These are phyloP conservation scores for Myrica gale DNA, from an alignment of 306 rosid genomes.

Conservation along the genomic window DNA sequence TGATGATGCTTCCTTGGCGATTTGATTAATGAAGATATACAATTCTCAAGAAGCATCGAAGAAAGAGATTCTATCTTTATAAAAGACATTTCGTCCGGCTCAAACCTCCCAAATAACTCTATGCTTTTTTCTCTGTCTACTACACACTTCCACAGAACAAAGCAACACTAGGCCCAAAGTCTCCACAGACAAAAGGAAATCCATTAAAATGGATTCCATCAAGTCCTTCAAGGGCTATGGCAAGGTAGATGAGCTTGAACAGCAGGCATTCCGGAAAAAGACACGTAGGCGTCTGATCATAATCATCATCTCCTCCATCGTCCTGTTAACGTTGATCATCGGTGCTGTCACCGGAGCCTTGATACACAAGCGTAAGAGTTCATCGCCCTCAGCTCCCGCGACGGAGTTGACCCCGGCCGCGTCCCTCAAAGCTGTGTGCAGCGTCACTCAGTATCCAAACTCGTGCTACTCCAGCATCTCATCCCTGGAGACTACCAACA, in stretches of 20 bases:
- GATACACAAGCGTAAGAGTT: constrained; percentile 45
- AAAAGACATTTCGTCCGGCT: background rate
- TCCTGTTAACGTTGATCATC: constrained; percentile 43
- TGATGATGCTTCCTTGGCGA: background rate
- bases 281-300: constrained; percentile 59
- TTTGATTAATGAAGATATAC: background rate
- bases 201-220: constrained; percentile 51
- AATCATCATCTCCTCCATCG: constrained; percentile 38
- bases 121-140: background rate
- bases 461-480: constrained; percentile 69
- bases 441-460: constrained; percentile 62
- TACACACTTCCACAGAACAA: background rate
- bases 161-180: background rate
- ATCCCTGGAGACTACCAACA: constrained; percentile 45
- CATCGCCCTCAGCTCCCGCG: constrained; percentile 37
- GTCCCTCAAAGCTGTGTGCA: constrained; percentile 64
- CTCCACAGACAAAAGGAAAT: background rate
- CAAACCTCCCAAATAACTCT: background rate
- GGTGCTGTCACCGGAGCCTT: constrained; percentile 53
- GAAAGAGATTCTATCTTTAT: background rate
- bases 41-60: constrained; percentile 5
- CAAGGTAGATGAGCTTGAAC: constrained; percentile 71
- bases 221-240: constrained; percentile 87
- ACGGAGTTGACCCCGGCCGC: constrained; percentile 57
- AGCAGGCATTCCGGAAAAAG: constrained; percentile 50